These are phyloP conservation scores for Tetradesmus lagerheimii DNA, from an alignment of 139 green algal genomes.

Conservation along the genomic window DNA sequence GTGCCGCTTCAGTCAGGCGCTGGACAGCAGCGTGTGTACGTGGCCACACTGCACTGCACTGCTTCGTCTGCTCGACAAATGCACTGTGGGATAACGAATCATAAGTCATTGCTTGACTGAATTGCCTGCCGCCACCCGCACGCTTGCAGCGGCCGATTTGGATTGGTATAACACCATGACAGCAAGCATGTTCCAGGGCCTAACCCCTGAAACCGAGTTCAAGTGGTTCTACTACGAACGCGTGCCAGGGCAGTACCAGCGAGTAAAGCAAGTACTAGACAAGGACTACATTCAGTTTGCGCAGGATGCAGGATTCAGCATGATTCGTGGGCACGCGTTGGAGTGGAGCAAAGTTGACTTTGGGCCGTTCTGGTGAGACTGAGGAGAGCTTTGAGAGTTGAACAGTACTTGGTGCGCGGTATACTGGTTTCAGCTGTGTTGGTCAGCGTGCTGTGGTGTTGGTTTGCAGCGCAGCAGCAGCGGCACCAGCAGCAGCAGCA, in stretches of 20 bases:
- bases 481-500: not conserved
- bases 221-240: slow-evolving; percentile 26
- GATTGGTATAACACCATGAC: not conserved
- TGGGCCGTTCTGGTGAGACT: slow-evolving; percentile 5
- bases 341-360: slow-evolving; percentile 19
- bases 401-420: no score
- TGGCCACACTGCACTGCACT: no score
- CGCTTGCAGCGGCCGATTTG: not conserved
- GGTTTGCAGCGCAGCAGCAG: no score
- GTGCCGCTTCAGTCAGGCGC: no score
- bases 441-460: no score
- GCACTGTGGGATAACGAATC: no score
- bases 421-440: no score
- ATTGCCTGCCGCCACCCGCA: not conserved
- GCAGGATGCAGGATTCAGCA: slow-evolving; percentile 14
- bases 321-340: slow-evolving; percentile 36
- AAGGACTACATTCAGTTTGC: slow-evolving; percentile 36
- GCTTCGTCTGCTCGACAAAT: no score
- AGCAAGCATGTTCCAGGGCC: not conserved
- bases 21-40: no score
- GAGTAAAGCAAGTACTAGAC: not conserved
- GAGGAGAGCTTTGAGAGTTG: no score
- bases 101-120: no score
- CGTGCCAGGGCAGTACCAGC: not conserved
- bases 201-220: slow-evolving; percentile 14